Percentiles rank a stretch among this genome's conserved stretches.
Evolutionary conservation across 257 asterid genomes (phyloP).

Genomic region (Solanum rostratum): DNA sequence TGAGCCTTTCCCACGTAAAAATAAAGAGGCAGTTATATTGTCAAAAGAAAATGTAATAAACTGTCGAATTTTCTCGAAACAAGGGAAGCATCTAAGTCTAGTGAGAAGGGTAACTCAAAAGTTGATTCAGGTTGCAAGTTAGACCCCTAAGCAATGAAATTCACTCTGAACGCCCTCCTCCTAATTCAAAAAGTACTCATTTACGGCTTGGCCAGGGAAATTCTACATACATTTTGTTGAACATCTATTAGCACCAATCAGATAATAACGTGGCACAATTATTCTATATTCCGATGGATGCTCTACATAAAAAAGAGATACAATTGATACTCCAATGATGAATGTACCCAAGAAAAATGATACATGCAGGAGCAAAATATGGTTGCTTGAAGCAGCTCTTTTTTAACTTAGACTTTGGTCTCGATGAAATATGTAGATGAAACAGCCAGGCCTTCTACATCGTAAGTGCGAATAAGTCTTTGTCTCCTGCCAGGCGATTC

Average conservation of each 20-base stretch:
- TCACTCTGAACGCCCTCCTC: not conserved
- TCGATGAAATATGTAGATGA: conserved; percentile 76
- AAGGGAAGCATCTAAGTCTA: not conserved
- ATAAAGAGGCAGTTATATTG: too few relatives aligned
- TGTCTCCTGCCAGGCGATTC: conserved; percentile 75
- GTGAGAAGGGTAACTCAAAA: not conserved
- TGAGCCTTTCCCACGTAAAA: too few relatives aligned
- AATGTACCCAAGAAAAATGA: not conserved
- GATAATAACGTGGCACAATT: not conserved
- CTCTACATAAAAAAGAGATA: not conserved
- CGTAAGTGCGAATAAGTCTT: conserved; percentile 80
- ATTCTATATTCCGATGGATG: not conserved
- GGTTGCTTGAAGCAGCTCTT: not conserved
- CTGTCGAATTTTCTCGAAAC: too few relatives aligned
- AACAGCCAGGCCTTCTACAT: conserved; percentile 74
- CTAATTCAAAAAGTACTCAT: not conserved
- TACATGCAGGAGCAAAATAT: not conserved
- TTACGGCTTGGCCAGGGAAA: not conserved
- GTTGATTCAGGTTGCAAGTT: not conserved
- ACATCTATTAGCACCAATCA: not conserved
- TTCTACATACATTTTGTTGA: not conserved
- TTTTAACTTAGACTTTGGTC: conserved; percentile 41
- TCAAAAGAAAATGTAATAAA: too few relatives aligned
- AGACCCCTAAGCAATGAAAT: not conserved
- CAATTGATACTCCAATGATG: not conserved